Evolutionary conservation across 208 protist genomes (phyloP).

Genomic region (Wallacemonas sp.): DNA sequence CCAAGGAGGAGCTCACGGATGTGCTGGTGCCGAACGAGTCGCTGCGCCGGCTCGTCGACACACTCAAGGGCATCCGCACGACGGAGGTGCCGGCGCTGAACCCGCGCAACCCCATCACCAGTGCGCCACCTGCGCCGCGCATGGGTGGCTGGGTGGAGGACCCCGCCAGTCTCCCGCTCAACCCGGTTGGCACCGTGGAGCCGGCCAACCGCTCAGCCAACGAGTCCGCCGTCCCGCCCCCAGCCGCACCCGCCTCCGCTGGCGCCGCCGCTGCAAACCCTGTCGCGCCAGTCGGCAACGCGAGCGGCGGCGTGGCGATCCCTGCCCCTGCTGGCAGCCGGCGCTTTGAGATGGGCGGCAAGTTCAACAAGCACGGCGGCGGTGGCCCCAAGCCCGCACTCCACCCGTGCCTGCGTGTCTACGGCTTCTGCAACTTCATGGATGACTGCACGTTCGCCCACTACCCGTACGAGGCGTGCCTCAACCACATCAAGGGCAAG

Average conservation of each 20-base stretch:
- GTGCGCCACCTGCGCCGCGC: not conserved
- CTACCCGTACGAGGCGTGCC: constrained; percentile 87
- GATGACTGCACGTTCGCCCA: constrained; percentile 86
- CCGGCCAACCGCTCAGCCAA: constrained; percentile 19
- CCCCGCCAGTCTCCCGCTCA: not conserved
- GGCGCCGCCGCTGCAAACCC: constrained; percentile 8
- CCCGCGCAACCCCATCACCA: constrained; percentile 24
- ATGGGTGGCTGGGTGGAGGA: not conserved
- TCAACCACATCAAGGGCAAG: constrained; percentile 92
- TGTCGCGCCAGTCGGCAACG: constrained; percentile 2
- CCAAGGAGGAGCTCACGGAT: constrained; percentile 84
- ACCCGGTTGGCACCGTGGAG: constrained; percentile 13
- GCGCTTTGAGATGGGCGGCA: constrained; percentile 16
- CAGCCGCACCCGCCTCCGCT: constrained; percentile 8
- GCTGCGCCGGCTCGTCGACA: constrained; percentile 63
- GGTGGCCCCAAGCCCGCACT: constrained; percentile 29
- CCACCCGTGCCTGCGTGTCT: constrained; percentile 89
- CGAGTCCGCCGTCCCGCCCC: constrained; percentile 14
- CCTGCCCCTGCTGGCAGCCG: constrained; percentile 14
- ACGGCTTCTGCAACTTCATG: constrained; percentile 89
- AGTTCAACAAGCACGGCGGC: not conserved
- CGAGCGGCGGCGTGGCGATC: constrained; percentile 22
- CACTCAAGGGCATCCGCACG: constrained; percentile 54
- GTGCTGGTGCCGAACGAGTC: constrained; percentile 79
- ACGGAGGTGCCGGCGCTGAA: constrained; percentile 40